Evolutionary conservation across 768 basidiomycete species (phyloP), one percentile per base, ranked within the genome.

Genomic region (Lentinula lateritia): DNA sequence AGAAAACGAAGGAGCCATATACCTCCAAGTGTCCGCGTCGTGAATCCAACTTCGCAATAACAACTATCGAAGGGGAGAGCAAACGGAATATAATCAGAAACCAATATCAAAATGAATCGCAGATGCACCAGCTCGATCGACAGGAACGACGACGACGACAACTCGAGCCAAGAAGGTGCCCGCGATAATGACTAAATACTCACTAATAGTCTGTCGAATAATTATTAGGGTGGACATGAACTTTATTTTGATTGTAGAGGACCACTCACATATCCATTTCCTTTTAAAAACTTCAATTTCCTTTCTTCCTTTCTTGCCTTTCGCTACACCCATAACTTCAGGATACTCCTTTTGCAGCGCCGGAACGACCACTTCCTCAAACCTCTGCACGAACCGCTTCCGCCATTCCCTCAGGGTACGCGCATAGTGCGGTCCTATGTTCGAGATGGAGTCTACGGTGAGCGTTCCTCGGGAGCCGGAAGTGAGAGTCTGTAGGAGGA

Each of bases 391-490:
- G 73, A 92, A 92, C 8, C 86, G 77, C 28, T 73, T 69, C 10
- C 84, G 76, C 90, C 91, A 92, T 74, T 91, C 89, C 20, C 90
- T 80, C 6, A 92, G 77, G 13, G 91, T 86, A 18, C 84, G 78
- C 10, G 85, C 80, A 69, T 86, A 87, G 68, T 86, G 80, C 28
- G 82, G 81, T 7, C 83, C 83, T 66, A 86, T 84, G 72, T 85
- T 85, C 5, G 71, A 71, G 7, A 84, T 74, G 15, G 77, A 77
- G 64, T 85, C 84, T 28, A 84, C 71, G n/a, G 82, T 69, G 46
- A 85, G 77, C 18, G 73, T 72, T 35, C 78, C 76, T 5, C 70
- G 63, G 8, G 80, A 72, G 32, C 81, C 83, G 18, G 68, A 68
- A 10, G 71, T 66, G 58, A 83, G 70, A 12, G 77, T 72, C 41